Conservation (phyloP, 805 yeast species). For the Scheffersomyces amazonensis region DNA sequence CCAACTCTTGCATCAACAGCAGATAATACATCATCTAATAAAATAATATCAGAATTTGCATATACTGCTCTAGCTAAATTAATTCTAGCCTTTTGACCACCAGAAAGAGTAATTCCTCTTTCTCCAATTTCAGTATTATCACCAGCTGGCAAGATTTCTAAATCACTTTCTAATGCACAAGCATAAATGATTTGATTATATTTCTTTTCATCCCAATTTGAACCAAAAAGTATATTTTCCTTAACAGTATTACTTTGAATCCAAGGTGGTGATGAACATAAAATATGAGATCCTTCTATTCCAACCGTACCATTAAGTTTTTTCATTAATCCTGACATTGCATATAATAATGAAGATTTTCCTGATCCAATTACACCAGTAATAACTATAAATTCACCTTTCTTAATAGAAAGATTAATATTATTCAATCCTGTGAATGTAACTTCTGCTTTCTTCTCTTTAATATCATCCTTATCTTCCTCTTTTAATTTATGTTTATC, state of each 20-base stretch:
- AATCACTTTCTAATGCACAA: slow-evolving; percentile 67
- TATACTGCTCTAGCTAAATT: slow-evolving; percentile 79
- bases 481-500: slow-evolving; percentile 1
- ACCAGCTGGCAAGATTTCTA: slow-evolving; percentile 67
- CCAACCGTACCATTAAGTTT: slow-evolving; percentile 49
- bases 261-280: slow-evolving; percentile 73
- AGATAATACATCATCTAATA: slow-evolving; percentile 76
- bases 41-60: slow-evolving; percentile 59
- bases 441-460: slow-evolving; percentile 3
- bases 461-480: slow-evolving; percentile 3
- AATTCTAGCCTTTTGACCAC: slow-evolving; percentile 85
- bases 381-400: slow-evolving; percentile 70
- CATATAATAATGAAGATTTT: slow-evolving; percentile 68
- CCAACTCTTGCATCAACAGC: slow-evolving; percentile 90
- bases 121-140: slow-evolving; percentile 82
- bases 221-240: slow-evolving; percentile 73
- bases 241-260: slow-evolving; percentile 75
- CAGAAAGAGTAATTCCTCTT: slow-evolving; percentile 78
- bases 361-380: slow-evolving; percentile 89
- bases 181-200: slow-evolving; percentile 57
- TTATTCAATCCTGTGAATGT: slow-evolving; percentile 45
- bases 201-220: slow-evolving; percentile 44
- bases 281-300: slow-evolving; percentile 50
- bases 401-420: slow-evolving; percentile 50
- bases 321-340: slow-evolving; percentile 71